phyloP scores from a whole-genome alignment of 768 basidiomycete genomes.

The Pholiota conissans region DNA sequence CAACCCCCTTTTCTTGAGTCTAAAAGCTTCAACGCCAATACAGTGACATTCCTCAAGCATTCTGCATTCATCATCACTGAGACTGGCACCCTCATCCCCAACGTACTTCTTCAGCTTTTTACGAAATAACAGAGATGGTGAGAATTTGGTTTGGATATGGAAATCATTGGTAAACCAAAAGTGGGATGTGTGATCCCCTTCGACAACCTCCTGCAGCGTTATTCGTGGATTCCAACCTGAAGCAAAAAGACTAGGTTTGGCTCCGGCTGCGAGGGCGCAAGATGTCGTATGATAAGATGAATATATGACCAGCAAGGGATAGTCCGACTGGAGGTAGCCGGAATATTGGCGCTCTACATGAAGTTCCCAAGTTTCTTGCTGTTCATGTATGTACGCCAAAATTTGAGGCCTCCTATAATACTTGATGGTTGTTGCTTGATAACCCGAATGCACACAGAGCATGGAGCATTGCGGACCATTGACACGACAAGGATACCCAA shows the following conservation, averaged over 20 bases:
- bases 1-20: not conserved
- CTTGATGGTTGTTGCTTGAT: not conserved
- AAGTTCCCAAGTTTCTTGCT: not conserved
- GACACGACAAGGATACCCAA: not conserved
- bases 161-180: not conserved
- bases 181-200: not conserved
- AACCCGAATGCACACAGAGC: not conserved
- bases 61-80: not conserved
- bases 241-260: not conserved
- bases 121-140: not conserved
- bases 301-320: not conserved
- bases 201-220: not conserved
- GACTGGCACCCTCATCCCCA: not conserved
- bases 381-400: not conserved
- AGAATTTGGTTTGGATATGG: not conserved
- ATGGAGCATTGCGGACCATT: not conserved
- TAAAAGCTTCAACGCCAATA: not conserved
- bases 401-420: not conserved
- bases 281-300: not conserved
- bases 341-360: not conserved
- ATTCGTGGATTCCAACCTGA: not conserved
- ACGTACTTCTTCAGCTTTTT: not conserved
- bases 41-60: not conserved
- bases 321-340: not conserved
- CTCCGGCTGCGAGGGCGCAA: not conserved